Percentiles rank a stretch among this genome's conserved stretches.
Evolutionary conservation across 2,329 filamentous ascomycete species (phyloP).

Genomic region (Alternaria triticimaculans): DNA sequence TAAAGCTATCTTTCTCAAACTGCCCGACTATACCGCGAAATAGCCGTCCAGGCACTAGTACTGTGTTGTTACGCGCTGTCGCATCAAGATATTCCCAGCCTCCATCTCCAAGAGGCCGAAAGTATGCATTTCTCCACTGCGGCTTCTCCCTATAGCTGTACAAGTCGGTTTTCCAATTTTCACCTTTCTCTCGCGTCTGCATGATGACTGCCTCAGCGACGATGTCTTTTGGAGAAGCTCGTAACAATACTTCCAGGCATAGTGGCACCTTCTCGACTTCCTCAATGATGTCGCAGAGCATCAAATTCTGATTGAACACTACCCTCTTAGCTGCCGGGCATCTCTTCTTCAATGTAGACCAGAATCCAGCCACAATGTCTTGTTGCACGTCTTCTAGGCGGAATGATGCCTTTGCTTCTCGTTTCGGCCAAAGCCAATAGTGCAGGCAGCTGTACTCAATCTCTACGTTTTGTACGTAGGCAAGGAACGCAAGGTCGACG

Average conservation of each 20-base stretch:
- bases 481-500: conserved; percentile 16
- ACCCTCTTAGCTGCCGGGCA: conserved; percentile 18
- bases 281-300: background rate
- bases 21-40: background rate
- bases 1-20: background rate
- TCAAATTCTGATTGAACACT: conserved; percentile 16
- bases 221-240: conserved; percentile 11
- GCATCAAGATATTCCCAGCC: background rate
- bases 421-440: background rate
- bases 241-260: conserved; percentile 6
- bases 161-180: background rate
- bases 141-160: background rate
- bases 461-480: conserved; percentile 20
- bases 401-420: background rate
- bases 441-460: conserved; percentile 14
- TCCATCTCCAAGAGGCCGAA: background rate
- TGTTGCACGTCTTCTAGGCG: background rate
- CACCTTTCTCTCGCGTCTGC: background rate
- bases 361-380: conserved; percentile 9
- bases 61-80: background rate
- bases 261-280: conserved; percentile 6
- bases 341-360: conserved; percentile 10
- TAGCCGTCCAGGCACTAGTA: background rate
- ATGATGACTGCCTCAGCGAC: background rate
- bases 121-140: background rate